Base-by-base conservation (phyloP, 169 alveolate genomes). In the Amoebophrya sp. region DNA sequence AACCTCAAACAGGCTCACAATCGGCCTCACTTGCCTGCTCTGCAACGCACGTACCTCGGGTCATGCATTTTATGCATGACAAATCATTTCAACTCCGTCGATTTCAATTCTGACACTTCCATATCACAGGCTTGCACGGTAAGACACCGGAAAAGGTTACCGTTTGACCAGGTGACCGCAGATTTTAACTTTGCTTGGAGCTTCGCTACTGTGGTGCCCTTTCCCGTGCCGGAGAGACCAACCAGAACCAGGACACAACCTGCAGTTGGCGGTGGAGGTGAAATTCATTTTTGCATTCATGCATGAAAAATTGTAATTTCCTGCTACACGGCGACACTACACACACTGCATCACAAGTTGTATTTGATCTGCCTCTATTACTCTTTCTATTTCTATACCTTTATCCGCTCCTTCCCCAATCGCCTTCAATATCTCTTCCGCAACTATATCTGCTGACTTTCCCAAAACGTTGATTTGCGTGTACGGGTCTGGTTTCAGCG, bases 161-260 rank as follows among this genome's bases (percentile, higher is more conserved):
- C 93, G 39, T 92, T 92, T 23, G 88, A 39, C 93, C 93, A 92
- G 39, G 90, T 54, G 25, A 89, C 91, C 40, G 93, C 91, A 7
- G 41, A 77, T 77, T 91, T 89, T 40, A 92, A 38, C 40, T 18
- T 39, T 35, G 89, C 91, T 41, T 92, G 77, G n/a, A 92, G 77
- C 47, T 89, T 88, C 77, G 91, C 32, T 39, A 88, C 93, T 3
- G 91, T 89, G 1, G 93, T 92, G 32, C 93, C 91, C 77, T 92
- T 92, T 33, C 93, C 93, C 0, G 93, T 92, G 23, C 93, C 93
- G 40, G 90, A 66, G 47, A 89, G 41, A 89, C 93, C 93, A 29
- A 53, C 66, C n/a, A 92, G 40, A 18, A 55, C 89, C 18, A 92
- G 39, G 29, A 92, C 77, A 18, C 93, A 92, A 3, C 93, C 93